Conservation (phyloP, 176 grass and related monocot species). For the Oryza punctata region DNA sequence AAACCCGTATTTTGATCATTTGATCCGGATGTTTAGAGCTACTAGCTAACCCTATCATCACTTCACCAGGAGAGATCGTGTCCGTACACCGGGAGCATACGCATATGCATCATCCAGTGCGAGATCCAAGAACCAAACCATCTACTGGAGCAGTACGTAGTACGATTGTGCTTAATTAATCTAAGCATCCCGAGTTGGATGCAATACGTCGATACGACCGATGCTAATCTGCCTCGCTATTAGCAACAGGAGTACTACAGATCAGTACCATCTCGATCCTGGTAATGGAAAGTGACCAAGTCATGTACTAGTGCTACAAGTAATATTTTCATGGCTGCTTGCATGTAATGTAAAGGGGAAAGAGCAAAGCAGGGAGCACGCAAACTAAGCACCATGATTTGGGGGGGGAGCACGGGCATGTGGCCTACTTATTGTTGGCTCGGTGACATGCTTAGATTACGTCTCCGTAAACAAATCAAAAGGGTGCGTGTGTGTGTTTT, state of each 20-base stretch:
- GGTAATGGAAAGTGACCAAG: constrained; percentile 8
- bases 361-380: background rate
- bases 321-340: background rate
- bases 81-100: background rate
- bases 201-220: background rate
- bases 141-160: background rate
- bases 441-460: constrained; percentile 30
- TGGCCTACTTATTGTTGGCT: constrained; percentile 48
- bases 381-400: constrained; percentile 39
- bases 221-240: constrained; percentile 6
- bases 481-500: background rate
- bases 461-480: constrained; percentile 26
- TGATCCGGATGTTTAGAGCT: too few species aligned
- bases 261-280: background rate
- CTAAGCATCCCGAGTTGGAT: constrained; percentile 24
- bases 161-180: background rate
- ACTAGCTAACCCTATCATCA: too few species aligned
- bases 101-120: background rate
- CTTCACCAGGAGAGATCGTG: too few species aligned
- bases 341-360: constrained; percentile 19
- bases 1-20: background rate
- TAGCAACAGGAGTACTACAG: background rate
- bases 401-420: constrained; percentile 29
- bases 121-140: constrained; percentile 33
- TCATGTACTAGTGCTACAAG: background rate